Evolutionary conservation across 768 basidiomycete genomes (phyloP).

Genomic region (Leucocoprinus birnbaumii): DNA sequence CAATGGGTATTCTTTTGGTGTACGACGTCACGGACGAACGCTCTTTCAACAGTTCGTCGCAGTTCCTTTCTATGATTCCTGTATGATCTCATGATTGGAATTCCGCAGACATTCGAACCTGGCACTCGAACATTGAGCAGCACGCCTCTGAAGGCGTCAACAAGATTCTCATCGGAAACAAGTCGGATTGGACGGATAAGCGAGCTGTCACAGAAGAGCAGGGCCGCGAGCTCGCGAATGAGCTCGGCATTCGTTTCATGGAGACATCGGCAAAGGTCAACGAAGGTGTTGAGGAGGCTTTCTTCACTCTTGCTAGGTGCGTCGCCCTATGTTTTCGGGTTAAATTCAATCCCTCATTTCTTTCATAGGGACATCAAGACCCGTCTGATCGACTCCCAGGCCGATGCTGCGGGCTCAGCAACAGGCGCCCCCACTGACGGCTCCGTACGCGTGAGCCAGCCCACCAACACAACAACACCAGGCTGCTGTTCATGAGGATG

Average conservation of each 20-base stretch:
- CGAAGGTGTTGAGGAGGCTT: conserved; percentile 97
- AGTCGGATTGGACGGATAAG: conserved; percentile 98
- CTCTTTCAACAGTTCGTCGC: conserved; percentile 87
- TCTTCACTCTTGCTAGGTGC: conserved; percentile 94
- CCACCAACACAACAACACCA: conserved; percentile 37
- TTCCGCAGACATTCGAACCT: conserved; percentile 87
- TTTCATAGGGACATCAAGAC: conserved; percentile 88
- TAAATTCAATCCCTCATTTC: background rate
- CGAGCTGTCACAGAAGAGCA: conserved; percentile 88
- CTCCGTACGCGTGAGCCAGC: conserved; percentile 66
- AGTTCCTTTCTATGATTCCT: background rate
- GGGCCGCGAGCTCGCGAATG: conserved; percentile 87
- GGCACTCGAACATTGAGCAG: conserved; percentile 98
- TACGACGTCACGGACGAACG: conserved; percentile 96
- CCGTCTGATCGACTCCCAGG: conserved; percentile 93
- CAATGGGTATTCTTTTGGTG: conserved; percentile 98
- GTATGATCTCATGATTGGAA: background rate
- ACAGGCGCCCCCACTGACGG: conserved; percentile 43
- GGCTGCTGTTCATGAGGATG: conserved; percentile 51
- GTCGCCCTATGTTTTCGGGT: conserved; percentile 20
- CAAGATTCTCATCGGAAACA: conserved; percentile 99
- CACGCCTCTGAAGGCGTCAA: conserved; percentile 99
- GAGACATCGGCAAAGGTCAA: conserved; percentile 98
- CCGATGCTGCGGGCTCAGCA: conserved; percentile 46
- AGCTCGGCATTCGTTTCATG: conserved; percentile 95